A percentile compares a stretch with the other conserved stretches of the same genome.
phyloP scores from a whole-genome alignment of 2,329 filamentous ascomycete species.

The Neophaeococcomyces aloes region DNA sequence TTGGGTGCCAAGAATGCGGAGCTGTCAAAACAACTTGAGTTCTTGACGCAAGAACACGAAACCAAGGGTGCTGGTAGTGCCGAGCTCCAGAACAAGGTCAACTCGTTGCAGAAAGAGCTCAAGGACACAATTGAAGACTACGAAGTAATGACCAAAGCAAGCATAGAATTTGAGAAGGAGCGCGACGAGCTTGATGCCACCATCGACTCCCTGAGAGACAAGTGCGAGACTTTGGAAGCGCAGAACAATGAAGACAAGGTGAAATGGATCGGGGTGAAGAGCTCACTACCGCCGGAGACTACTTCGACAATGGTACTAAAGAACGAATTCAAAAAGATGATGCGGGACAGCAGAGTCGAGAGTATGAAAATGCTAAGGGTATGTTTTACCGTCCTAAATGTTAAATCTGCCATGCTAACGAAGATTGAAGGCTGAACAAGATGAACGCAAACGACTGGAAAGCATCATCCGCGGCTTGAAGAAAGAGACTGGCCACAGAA shows the following conservation, averaged over 20 bases:
- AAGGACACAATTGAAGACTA: constrained; percentile 59
- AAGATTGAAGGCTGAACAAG: constrained; percentile 53
- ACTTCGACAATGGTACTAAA: constrained; percentile 60
- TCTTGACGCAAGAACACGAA: constrained; percentile 27
- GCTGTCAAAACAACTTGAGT: constrained; percentile 38
- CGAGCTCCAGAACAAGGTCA: constrained; percentile 38
- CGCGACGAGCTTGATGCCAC: constrained; percentile 52
- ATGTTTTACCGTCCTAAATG: constrained; percentile 26
- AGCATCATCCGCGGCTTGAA: constrained; percentile 45
- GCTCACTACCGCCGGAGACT: constrained; percentile 37
- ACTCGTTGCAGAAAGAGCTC: constrained; percentile 53
- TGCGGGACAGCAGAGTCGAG: constrained; percentile 60
- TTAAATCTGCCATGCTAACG: constrained; percentile 9
- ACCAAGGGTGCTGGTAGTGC: constrained; percentile 22
- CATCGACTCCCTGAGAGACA: constrained; percentile 54
- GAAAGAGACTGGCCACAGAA: constrained; percentile 29
- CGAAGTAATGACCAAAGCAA: constrained; percentile 58
- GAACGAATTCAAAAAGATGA: constrained; percentile 72
- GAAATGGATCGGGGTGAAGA: constrained; percentile 51
- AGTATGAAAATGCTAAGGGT: constrained; percentile 56
- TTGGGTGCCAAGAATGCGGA: constrained; percentile 40
- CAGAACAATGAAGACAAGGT: constrained; percentile 59
- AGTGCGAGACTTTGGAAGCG: constrained; percentile 52
- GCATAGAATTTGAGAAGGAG: constrained; percentile 61
- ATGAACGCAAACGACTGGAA: constrained; percentile 58